phyloP scores from a whole-genome alignment of 139 green algal genomes.

The Tetraselmis chui region DNA sequence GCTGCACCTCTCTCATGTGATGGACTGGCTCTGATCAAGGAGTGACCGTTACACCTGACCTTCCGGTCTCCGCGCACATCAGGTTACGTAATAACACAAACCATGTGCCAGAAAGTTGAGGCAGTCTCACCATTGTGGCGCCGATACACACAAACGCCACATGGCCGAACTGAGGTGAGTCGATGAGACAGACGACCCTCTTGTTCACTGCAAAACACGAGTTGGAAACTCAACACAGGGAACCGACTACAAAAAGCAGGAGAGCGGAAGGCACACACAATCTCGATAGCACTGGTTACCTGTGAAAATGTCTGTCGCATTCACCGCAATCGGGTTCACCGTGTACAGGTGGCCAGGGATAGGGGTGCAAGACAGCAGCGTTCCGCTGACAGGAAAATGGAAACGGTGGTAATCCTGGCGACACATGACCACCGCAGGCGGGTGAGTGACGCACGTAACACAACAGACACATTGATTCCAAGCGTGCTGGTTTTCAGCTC shows the following conservation, averaged over 20 bases:
- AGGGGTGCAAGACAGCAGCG: constrained; percentile 19
- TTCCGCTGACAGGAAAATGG: constrained; percentile 28
- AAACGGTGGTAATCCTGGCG: constrained; percentile 51
- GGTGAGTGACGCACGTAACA: neutral
- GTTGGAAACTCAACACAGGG: neutral
- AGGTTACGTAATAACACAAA: neutral
- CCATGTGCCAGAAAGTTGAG: neutral
- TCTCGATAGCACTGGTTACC: neutral
- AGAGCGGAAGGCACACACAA: neutral
- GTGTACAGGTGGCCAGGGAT: constrained; percentile 29
- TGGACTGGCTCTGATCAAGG: too few relatives aligned
- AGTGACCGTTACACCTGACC: too few relatives aligned
- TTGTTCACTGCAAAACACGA: constrained; percentile 27
- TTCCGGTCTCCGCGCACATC: too few relatives aligned
- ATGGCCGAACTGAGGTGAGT: constrained; percentile 18
- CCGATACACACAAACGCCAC: constrained; percentile 42
- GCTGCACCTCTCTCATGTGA: too few relatives aligned
- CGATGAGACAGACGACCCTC: constrained; percentile 27
- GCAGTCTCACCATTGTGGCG: constrained; percentile 21
- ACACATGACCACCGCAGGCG: neutral
- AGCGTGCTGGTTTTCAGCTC: too few relatives aligned
- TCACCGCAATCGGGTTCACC: constrained; percentile 42
- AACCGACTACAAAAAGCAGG: neutral
- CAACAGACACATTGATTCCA: too few relatives aligned
- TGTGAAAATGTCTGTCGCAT: constrained; percentile 6